Percentiles rank a stretch among this genome's conserved stretches.
These are phyloP conservation scores for Gynostemma pentaphyllum DNA, from an alignment of 306 rosid genomes.

Conservation along the genomic window DNA sequence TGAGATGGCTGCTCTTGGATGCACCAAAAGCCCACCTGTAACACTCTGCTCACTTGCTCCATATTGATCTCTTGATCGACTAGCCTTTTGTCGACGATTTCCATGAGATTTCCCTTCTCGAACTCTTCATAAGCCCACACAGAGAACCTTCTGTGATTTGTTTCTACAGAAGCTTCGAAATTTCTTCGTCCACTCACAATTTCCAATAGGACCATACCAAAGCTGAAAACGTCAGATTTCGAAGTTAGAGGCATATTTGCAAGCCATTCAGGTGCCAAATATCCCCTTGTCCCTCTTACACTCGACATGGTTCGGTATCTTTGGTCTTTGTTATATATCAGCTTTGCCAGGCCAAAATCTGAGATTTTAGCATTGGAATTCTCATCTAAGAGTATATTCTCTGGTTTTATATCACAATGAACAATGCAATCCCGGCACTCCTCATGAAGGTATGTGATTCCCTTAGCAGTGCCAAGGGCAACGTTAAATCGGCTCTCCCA, in stretches of 20 bases:
- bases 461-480: slow-evolving; percentile 73
- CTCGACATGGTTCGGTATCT: slow-evolving; percentile 55
- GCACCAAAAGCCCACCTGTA: slow-evolving; percentile 81
- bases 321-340: slow-evolving; percentile 40
- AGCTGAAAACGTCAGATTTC: slow-evolving; percentile 65
- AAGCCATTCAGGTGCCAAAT: slow-evolving; percentile 86
- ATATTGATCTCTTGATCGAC: slow-evolving; percentile 35
- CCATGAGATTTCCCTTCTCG: slow-evolving; percentile 47
- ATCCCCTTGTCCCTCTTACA: slow-evolving; percentile 74
- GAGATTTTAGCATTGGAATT: slow-evolving; percentile 62
- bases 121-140: slow-evolving; percentile 71
- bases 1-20: slow-evolving; percentile 73
- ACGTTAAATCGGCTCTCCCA: slow-evolving; percentile 64
- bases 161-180: slow-evolving; percentile 55
- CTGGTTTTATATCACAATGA: slow-evolving; percentile 86
- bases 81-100: slow-evolving; percentile 50
- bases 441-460: slow-evolving; percentile 82
- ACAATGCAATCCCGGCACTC: slow-evolving; percentile 85
- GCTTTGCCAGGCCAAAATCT: slow-evolving; percentile 86
- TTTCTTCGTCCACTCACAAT: slow-evolving; percentile 73
- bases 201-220: slow-evolving; percentile 84
- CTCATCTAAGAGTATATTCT: slow-evolving; percentile 76
- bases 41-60: slow-evolving; percentile 47
- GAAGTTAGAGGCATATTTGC: slow-evolving; percentile 73
- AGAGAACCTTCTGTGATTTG: slow-evolving; percentile 49